Conservation (phyloP, 495 filamentous ascomycete genomes). For the Usnea hakonensis region DNA sequence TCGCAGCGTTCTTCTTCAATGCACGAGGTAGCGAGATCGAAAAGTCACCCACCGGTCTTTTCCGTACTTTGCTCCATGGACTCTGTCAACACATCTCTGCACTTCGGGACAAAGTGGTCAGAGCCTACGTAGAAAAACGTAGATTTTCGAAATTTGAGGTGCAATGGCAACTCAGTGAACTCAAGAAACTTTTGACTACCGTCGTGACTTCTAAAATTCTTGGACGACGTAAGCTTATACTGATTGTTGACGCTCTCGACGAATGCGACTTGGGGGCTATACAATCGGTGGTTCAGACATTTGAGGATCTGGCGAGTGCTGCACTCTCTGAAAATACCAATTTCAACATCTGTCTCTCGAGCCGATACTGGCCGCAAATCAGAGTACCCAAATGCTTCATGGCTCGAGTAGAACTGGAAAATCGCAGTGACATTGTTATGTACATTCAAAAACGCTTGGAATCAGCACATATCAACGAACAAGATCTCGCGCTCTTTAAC, state of each 20-base stretch:
- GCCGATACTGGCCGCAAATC: background rate
- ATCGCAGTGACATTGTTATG: background rate
- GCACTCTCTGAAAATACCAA: conserved; percentile 4
- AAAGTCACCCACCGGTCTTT: background rate
- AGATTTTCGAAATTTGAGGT: conserved; percentile 9
- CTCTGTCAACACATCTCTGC: conserved; percentile 22
- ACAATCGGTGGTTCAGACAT: conserved; percentile 31
- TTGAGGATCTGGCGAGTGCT: conserved; percentile 27
- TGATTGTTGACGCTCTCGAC: conserved; percentile 40
- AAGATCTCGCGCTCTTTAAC: background rate
- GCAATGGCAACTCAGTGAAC: conserved; percentile 24
- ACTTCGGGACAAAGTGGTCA: conserved; percentile 17
- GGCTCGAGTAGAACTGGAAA: background rate
- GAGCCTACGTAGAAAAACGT: conserved; percentile 3
- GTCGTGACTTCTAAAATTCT: conserved; percentile 21
- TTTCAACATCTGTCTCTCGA: conserved; percentile 14
- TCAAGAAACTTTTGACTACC: conserved; percentile 29
- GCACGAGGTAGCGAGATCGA: conserved; percentile 38
- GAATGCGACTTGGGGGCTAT: conserved; percentile 34
- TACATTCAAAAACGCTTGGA: conserved; percentile 20
- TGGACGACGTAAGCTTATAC: conserved; percentile 21
- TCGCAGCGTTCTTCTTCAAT: conserved; percentile 40
- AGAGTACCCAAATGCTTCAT: background rate
- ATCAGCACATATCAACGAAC: conserved; percentile 17
- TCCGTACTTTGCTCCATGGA: conserved; percentile 26